Conservation (phyloP, 352 stramenopile genomes). For the Phytophthora quininea region DNA sequence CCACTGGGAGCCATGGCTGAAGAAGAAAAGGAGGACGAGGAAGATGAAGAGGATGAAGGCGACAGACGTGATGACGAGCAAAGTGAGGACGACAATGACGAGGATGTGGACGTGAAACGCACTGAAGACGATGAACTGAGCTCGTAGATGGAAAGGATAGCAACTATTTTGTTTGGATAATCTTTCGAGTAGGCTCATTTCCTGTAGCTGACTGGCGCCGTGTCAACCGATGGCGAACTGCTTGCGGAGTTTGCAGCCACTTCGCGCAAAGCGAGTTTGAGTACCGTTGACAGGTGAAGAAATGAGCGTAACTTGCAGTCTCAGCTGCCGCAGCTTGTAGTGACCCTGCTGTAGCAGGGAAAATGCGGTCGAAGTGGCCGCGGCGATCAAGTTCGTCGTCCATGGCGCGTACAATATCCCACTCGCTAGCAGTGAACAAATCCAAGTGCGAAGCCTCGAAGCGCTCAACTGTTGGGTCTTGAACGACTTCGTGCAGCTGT, state of each 20-base stretch:
- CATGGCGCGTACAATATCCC: slow-evolving; percentile 65
- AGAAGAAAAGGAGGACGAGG: slow-evolving; percentile 23
- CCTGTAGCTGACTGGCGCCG: slow-evolving; percentile 23
- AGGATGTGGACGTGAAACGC: not conserved
- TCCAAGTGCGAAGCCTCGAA: slow-evolving; percentile 61
- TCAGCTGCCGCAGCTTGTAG: slow-evolving; percentile 16
- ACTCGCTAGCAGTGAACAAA: slow-evolving; percentile 60
- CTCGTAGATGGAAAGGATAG: not conserved
- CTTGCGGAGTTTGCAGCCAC: slow-evolving; percentile 55
- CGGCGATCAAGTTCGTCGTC: slow-evolving; percentile 75
- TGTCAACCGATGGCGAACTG: slow-evolving; percentile 17
- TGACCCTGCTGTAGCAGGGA: slow-evolving; percentile 33
- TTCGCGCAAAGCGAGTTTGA: slow-evolving; percentile 64
- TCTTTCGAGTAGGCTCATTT: slow-evolving; percentile 9
- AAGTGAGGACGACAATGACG: not conserved
- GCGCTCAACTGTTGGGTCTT: slow-evolving; percentile 42
- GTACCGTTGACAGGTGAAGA: slow-evolving; percentile 72
- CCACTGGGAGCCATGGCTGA: slow-evolving; percentile 26
- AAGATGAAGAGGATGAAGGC: slow-evolving; percentile 13
- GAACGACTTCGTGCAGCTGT: slow-evolving; percentile 64
- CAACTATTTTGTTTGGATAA: not conserved
- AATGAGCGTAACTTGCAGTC: slow-evolving; percentile 39
- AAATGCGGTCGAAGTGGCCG: slow-evolving; percentile 80
- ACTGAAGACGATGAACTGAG: slow-evolving; percentile 1
- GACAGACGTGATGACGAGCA: slow-evolving; percentile 13